phyloP scores from a whole-genome alignment of 2,329 filamentous ascomycete species.

The Ophiostoma quercus region DNA sequence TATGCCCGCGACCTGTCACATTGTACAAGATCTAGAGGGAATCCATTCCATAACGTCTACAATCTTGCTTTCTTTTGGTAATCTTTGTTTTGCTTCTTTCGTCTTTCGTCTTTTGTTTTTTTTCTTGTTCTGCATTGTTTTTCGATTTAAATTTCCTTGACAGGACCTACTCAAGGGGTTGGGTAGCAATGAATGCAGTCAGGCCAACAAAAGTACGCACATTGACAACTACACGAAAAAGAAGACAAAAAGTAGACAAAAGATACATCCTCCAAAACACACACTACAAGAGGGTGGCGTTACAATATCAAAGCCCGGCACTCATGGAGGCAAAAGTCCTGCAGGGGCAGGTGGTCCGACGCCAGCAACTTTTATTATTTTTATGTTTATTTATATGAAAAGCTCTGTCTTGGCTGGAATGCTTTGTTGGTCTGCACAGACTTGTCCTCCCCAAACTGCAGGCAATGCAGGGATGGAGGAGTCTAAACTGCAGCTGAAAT shows the following conservation, averaged over 20 bases:
- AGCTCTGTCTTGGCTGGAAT: neutral
- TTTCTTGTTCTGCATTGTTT: neutral
- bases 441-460: neutral
- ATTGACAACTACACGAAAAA: neutral
- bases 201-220: neutral
- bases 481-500: neutral
- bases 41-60: constrained; percentile 31
- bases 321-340: neutral
- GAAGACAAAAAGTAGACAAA: neutral
- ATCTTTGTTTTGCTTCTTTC: neutral
- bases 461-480: neutral
- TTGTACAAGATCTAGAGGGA: constrained; percentile 47
- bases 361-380: neutral
- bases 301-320: constrained; percentile 5
- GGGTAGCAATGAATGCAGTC: neutral
- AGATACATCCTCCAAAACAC: neutral
- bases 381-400: too few species aligned
- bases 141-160: neutral
- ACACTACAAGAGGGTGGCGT: neutral
- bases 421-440: neutral
- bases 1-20: constrained; percentile 43
- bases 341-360: neutral
- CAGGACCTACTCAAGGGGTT: neutral
- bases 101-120: neutral
- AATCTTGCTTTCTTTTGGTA: neutral